phyloP scores from a whole-genome alignment of 139 green algal species.

The Chlorella sorokiniana region DNA sequence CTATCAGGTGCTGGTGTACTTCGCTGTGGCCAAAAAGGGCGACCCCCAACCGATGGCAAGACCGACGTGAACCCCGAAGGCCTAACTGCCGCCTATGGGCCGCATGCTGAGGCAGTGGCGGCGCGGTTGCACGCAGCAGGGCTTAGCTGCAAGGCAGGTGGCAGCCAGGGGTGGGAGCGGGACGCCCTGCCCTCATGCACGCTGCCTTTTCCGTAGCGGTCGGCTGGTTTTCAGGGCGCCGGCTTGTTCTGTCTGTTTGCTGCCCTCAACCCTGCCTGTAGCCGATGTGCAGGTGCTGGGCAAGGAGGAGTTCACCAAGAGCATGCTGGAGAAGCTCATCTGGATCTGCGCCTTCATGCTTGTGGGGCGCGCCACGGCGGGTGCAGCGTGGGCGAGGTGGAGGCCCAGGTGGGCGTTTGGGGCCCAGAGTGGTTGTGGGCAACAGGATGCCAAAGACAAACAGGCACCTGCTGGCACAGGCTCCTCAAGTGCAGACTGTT shows the following conservation, averaged over 20 bases:
- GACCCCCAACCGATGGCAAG: conserved; percentile 90
- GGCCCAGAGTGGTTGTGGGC: too few species aligned
- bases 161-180: background rate
- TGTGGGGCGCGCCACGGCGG: conserved; percentile 78
- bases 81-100: conserved; percentile 88
- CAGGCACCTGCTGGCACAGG: background rate
- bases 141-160: conserved; percentile 88
- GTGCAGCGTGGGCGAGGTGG: conserved; percentile 88
- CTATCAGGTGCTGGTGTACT: conserved; percentile 93
- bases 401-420: conserved; percentile 41
- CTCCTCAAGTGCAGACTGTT: background rate
- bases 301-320: conserved; percentile 62
- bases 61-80: conserved; percentile 97
- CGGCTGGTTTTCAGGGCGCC: background rate
- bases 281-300: conserved; percentile 64
- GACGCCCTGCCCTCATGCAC: background rate
- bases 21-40: conserved; percentile 95
- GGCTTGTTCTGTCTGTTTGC: too few species aligned
- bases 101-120: conserved; percentile 83
- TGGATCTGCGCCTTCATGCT: conserved; percentile 99
- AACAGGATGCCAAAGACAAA: background rate
- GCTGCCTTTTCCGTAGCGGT: background rate
- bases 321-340: conserved; percentile 99
- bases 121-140: conserved; percentile 74
- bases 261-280: background rate